phyloP scores from a whole-genome alignment of 2,329 filamentous ascomycete species.

The Aspergillus amoenus region DNA sequence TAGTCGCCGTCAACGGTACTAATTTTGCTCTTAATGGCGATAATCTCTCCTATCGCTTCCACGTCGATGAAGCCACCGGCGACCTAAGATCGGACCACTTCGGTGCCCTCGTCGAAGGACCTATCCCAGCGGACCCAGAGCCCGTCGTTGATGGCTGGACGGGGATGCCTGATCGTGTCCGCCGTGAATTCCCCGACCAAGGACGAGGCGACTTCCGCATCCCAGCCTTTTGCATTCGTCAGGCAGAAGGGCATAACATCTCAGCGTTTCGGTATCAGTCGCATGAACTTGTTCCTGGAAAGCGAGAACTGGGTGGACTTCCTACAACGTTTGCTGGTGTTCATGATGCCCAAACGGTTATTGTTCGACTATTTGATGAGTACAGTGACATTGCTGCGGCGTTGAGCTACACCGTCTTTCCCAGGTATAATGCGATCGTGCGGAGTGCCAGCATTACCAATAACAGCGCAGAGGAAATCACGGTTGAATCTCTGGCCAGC shows the following conservation, averaged over 20 bases:
- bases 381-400: conserved; percentile 59
- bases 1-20: conserved; percentile 47
- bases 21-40: conserved; percentile 59
- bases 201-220: conserved; percentile 63
- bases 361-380: conserved; percentile 59
- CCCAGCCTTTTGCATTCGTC: conserved; percentile 61
- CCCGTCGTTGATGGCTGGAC: conserved; percentile 54
- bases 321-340: conserved; percentile 60
- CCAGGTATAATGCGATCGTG: conserved; percentile 59
- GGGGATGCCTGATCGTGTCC: conserved; percentile 49
- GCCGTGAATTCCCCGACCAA: conserved; percentile 64
- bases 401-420: conserved; percentile 64
- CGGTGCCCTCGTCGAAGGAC: conserved; percentile 56
- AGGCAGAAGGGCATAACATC: conserved; percentile 59
- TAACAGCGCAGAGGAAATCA: conserved; percentile 53
- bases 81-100: conserved; percentile 64
- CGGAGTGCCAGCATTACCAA: conserved; percentile 64
- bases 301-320: conserved; percentile 56
- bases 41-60: conserved; percentile 62
- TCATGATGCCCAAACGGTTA: conserved; percentile 58
- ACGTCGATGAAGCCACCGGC: conserved; percentile 56
- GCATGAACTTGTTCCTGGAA: conserved; percentile 56
- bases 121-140: conserved; percentile 44
- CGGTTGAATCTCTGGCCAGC: conserved; percentile 58
- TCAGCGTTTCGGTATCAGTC: conserved; percentile 60